These are phyloP conservation scores for Gymnopus androsaceus DNA, from an alignment of 1,284 basidiomycete species.

Conservation along the genomic window DNA sequence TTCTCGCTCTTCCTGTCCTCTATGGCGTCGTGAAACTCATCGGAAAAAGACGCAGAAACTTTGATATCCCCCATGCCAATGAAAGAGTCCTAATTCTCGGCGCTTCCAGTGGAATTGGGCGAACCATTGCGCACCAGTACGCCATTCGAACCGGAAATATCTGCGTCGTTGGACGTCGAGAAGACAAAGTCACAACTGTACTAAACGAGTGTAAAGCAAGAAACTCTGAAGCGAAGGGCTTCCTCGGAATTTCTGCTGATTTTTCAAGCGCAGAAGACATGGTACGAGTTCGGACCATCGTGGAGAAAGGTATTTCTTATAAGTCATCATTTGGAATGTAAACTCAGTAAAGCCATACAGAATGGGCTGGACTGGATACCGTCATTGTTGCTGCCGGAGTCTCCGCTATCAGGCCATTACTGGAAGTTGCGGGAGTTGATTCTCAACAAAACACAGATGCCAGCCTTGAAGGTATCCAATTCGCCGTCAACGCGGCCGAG, in stretches of 20 bases:
- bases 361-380: slow-evolving; percentile 83
- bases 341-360: slow-evolving; percentile 39
- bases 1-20: neutral
- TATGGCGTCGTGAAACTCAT: neutral
- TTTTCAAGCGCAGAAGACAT: slow-evolving; percentile 72
- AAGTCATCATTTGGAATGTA: neutral
- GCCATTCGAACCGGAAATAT: slow-evolving; percentile 74
- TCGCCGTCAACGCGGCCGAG: slow-evolving; percentile 52
- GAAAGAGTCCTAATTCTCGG: slow-evolving; percentile 56
- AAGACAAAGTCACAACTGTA: slow-evolving; percentile 59
- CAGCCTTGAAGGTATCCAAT: slow-evolving; percentile 49
- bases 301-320: slow-evolving; percentile 55
- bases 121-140: slow-evolving; percentile 72
- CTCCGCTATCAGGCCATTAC: slow-evolving; percentile 77
- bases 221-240: slow-evolving; percentile 31
- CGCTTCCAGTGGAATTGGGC: slow-evolving; percentile 83
- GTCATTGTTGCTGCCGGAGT: slow-evolving; percentile 85
- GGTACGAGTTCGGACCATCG: slow-evolving; percentile 54
- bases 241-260: slow-evolving; percentile 56
- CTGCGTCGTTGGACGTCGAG: slow-evolving; percentile 76
- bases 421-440: slow-evolving; percentile 65
- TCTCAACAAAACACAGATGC: slow-evolving; percentile 33
- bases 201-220: slow-evolving; percentile 53
- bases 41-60: neutral
- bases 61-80: neutral